Evolutionary conservation across 2,329 filamentous ascomycete species (phyloP).

Genomic region (Fusarium marasasianum): DNA sequence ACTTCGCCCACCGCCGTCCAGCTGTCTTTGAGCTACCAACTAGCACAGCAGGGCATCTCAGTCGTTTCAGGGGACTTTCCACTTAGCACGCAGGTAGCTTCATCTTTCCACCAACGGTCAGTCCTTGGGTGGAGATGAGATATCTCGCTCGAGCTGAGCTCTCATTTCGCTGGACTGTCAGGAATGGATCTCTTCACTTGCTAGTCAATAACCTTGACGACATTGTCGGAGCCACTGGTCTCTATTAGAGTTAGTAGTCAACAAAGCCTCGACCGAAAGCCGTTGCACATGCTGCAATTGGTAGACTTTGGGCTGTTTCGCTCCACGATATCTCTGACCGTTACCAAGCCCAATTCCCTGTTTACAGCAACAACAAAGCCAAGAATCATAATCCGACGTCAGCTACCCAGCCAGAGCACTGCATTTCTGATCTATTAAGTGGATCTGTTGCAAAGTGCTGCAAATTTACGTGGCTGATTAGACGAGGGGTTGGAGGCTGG

Average conservation of each 20-base stretch:
- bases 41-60: constrained; percentile 32
- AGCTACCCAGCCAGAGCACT: constrained; percentile 21
- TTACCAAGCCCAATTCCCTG: constrained; percentile 31
- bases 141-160: constrained; percentile 30
- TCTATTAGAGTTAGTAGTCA: constrained; percentile 1
- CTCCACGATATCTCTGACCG: constrained; percentile 24
- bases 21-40: constrained; percentile 11
- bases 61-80: constrained; percentile 34
- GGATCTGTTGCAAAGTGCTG: constrained; percentile 22
- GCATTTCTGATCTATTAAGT: constrained; percentile 19
- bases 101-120: constrained; percentile 35
- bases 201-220: constrained; percentile 22
- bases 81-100: constrained; percentile 24
- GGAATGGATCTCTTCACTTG: constrained; percentile 20
- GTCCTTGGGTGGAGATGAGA: constrained; percentile 24
- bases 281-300: constrained; percentile 8
- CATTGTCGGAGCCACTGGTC: constrained; percentile 4
- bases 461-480: constrained; percentile 42
- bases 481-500: constrained; percentile 40
- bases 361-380: constrained; percentile 27
- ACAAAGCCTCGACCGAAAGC: constrained; percentile 6
- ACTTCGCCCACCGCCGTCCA: constrained; percentile 18
- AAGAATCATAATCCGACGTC: constrained; percentile 29
- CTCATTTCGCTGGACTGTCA: constrained; percentile 28
- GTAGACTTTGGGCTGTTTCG: neutral